Evolutionary conservation across 2,329 filamentous ascomycete species (phyloP), one percentile per base, ranked within the genome.

Genomic region (Coniochaeta sp.): DNA sequence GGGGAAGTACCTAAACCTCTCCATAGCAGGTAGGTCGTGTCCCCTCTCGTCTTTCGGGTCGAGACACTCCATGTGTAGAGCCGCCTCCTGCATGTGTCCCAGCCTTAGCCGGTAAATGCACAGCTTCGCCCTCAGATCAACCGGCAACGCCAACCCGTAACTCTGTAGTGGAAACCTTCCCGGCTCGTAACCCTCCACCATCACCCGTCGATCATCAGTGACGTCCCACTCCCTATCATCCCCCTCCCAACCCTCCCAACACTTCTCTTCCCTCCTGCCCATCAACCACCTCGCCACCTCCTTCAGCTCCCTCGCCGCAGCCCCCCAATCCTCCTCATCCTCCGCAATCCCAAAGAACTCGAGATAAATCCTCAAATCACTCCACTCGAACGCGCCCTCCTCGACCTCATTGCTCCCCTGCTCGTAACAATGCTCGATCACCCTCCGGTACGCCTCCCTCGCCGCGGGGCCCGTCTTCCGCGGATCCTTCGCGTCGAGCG

Each of bases 191-290:
- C 78, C 78, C 2, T 78, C 67, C 5, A 88, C 77, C 52, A 77
- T 68, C 2, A 73, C 66, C 52, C 91, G 83, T 55, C 94, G 85
- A 18, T 78, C 74, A 61, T 90, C 82, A 42, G 85, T 78, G 5
- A 79, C 69, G 65, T 99, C 94, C 82, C 91, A 99, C 69, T 99
- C 94, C 52, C 91, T 79, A 65, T 96, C 91, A 63, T 96, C 89
- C 5, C 80, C 74, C 27, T 78, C 73, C 57, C 79, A 76, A 8
- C 76, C 65, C 53, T 95, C 86, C 94, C 94, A 99, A 61, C 83
- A 89, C 1, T 62, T 67, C 65, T 99, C 91, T 4, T 79, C 72
- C 31, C 77, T 72, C 48, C 94, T 83, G 8, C 89, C 88, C 33
- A 96, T 74, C 51, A 96, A 75, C 90, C 91, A 96, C 52, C 95